Evolutionary conservation across 805 yeast species (phyloP), one percentile per base, ranked within the genome.

Genomic region (Pichia thaimueangensis): DNA sequence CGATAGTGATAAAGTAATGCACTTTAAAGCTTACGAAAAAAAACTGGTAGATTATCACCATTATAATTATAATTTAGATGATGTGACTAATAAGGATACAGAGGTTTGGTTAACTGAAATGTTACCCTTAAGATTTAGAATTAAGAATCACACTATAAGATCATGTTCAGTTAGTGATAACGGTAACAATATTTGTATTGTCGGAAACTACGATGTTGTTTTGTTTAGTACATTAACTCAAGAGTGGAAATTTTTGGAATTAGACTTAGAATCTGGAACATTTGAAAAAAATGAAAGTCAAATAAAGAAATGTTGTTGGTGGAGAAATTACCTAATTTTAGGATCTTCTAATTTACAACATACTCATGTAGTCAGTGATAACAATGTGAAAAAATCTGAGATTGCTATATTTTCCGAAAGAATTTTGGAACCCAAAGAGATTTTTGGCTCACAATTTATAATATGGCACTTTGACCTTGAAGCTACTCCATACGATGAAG

Each of bases 21-120:
- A 75, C 3, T 74, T 72, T 51, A 65, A 70, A 42, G 78, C 75
- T 11, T 70, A 62, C 31, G 73, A 70, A 34, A 73, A 70, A 47
- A 59, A 69, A 51, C 41, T 56, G 49, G 45, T 66, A 59, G 54
- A 69, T 58, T 45, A 69, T 58, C 48, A 65, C 56, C 50, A 64
- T 54, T 45, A 48, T 28, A 52, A 53, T 16, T 44, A 48, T 20
- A 33, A 39, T 17, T 21, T 43, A 2, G 39, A 48, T 27, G 52
- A 51, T 30, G 40, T 55, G 2, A 55, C 55, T 7, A 57, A 57
- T 29, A 62, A 57, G 30, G 76, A 72, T 37, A 64, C 71, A 1
- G 60, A 63, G 39, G 58, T 66, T 13, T 75, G 80, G 80, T 55
- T 67, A 25, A 62, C 59, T n/a, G 63, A 71, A 27, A 60, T 67